phyloP scores from a whole-genome alignment of 768 basidiomycete genomes.

The Artomyces pyxidatus region DNA sequence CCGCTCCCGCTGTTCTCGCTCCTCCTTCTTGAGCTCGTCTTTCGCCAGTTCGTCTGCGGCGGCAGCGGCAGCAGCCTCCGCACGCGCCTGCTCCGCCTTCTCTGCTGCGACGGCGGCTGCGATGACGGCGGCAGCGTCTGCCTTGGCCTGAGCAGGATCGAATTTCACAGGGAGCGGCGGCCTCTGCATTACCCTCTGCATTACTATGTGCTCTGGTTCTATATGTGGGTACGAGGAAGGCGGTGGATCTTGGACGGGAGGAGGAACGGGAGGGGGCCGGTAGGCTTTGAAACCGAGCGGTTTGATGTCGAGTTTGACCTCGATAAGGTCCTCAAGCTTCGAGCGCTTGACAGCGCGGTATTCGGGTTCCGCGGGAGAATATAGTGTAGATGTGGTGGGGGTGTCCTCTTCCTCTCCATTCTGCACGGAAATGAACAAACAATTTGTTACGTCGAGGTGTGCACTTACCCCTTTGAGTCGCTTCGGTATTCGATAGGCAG shows the following conservation, averaged over 20 bases:
- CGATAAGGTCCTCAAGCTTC: slow-evolving; percentile 12
- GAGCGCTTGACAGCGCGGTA: slow-evolving; percentile 18
- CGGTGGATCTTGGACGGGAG: not conserved
- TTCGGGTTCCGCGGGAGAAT: slow-evolving; percentile 7
- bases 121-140: slow-evolving; percentile 32
- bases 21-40: slow-evolving; percentile 11
- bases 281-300: slow-evolving; percentile 16
- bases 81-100: slow-evolving; percentile 17
- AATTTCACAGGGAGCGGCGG: not conserved
- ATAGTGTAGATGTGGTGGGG: not conserved
- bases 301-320: slow-evolving; percentile 17
- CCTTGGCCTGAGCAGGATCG: slow-evolving; percentile 13
- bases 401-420: slow-evolving; percentile 20
- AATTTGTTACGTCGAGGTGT: not conserved
- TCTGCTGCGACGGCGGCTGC: slow-evolving; percentile 30
- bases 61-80: slow-evolving; percentile 15
- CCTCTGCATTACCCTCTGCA: too few species aligned
- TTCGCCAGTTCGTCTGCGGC: slow-evolving; percentile 18
- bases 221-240: not conserved
- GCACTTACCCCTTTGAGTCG: slow-evolving; percentile 37
- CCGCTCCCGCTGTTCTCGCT: slow-evolving; percentile 20
- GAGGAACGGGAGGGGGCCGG: not conserved
- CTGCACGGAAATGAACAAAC: slow-evolving; percentile 4
- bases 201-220: not conserved
- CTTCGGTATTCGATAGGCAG: slow-evolving; percentile 86